phyloP scores from a whole-genome alignment of 352 stramenopile species.

The Phytophthora cajani region DNA sequence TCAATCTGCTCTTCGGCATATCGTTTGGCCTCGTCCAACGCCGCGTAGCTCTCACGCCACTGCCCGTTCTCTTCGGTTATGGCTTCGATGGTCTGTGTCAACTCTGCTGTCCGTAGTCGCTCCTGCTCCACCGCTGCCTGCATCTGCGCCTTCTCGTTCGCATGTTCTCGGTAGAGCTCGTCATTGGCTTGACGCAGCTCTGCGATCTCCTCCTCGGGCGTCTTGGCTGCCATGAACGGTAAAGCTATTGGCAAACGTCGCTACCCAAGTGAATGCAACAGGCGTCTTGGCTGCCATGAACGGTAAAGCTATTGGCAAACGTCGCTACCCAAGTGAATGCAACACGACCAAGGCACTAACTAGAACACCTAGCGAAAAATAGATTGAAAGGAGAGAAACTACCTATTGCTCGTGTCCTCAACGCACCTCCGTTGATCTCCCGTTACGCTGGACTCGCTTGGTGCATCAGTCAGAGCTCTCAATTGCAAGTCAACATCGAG shows the following conservation, averaged over 20 bases:
- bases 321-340: slow-evolving; percentile 4
- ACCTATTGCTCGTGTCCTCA: not conserved
- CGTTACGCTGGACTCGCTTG: not conserved
- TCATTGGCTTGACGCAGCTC: slow-evolving; percentile 66
- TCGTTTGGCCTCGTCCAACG: slow-evolving; percentile 56
- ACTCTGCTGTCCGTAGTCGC: slow-evolving; percentile 47
- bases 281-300: slow-evolving; percentile 36
- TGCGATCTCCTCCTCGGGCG: slow-evolving; percentile 59
- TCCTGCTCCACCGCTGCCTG: slow-evolving; percentile 78
- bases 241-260: slow-evolving; percentile 6
- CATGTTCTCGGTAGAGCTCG: slow-evolving; percentile 65
- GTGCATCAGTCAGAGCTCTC: slow-evolving; percentile 5
- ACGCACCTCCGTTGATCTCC: not conserved
- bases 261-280: no score
- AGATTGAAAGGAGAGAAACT: slow-evolving; percentile 25
- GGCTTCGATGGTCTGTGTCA: slow-evolving; percentile 48
- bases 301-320: slow-evolving; percentile 3
- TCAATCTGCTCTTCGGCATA: slow-evolving; percentile 59
- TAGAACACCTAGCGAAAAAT: slow-evolving; percentile 25
- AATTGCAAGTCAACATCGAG: slow-evolving; percentile 34
- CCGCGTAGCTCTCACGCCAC: slow-evolving; percentile 66
- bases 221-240: slow-evolving; percentile 29
- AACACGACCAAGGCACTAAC: not conserved
- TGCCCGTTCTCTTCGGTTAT: slow-evolving; percentile 68
- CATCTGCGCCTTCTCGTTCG: slow-evolving; percentile 82